These are phyloP conservation scores for Diplotaxis tenuifolia DNA, from an alignment of 345 rosid genomes.

Conservation along the genomic window DNA sequence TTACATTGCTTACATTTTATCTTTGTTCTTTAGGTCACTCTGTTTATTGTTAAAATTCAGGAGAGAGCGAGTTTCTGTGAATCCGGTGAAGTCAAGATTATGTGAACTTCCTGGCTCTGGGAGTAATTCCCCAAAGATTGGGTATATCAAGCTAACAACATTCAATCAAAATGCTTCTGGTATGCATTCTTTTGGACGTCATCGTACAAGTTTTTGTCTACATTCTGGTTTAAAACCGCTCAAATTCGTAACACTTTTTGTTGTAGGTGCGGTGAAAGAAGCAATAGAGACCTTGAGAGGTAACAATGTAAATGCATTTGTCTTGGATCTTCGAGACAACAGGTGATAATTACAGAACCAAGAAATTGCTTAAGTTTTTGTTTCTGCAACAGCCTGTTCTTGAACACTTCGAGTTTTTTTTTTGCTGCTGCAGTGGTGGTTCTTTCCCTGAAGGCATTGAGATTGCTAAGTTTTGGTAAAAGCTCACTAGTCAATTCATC, in stretches of 20 bases:
- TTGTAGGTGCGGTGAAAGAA: conserved; percentile 81
- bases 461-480: conserved; percentile 87
- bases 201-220: conserved; percentile 20
- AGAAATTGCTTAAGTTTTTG: conserved; percentile 16
- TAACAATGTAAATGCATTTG: conserved; percentile 65
- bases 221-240: background rate
- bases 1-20: background rate
- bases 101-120: conserved; percentile 74
- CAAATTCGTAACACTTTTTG: background rate
- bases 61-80: conserved; percentile 75
- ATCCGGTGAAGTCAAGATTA: conserved; percentile 86
- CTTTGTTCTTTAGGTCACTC: background rate
- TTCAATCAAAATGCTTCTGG: conserved; percentile 91
- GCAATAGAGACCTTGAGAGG: conserved; percentile 73
- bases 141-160: conserved; percentile 82
- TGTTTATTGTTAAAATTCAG: conserved; percentile 38
- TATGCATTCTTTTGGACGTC: conserved; percentile 26
- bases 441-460: conserved; percentile 96
- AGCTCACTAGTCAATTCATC: background rate
- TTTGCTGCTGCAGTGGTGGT: conserved; percentile 92
- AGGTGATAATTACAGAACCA: conserved; percentile 55
- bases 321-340: conserved; percentile 94
- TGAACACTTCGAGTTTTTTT: conserved; percentile 37
- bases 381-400: conserved; percentile 27
- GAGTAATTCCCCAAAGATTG: conserved; percentile 66